Evolutionary conservation across 257 asterid genomes (phyloP).

Genomic region (Perilla frutescens): DNA sequence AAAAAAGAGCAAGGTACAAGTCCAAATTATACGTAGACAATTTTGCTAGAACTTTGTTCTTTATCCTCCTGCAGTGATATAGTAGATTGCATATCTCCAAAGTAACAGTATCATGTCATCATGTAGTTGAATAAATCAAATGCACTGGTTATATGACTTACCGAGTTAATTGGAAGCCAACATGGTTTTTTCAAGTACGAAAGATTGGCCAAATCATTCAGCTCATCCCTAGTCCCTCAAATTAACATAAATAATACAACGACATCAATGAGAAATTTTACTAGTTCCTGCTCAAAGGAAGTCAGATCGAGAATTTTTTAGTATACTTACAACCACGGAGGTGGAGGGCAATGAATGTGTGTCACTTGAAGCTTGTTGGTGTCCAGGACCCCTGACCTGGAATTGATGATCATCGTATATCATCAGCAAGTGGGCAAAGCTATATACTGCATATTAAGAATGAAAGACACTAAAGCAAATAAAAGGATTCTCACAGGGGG

Average conservation of each 20-base stretch:
- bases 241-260: slow-evolving; percentile 36
- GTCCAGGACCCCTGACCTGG: slow-evolving; percentile 95
- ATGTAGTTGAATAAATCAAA: slow-evolving; percentile 18
- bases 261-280: slow-evolving; percentile 30
- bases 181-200: slow-evolving; percentile 69
- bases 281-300: slow-evolving; percentile 2
- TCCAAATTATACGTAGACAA: slow-evolving; percentile 9
- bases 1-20: slow-evolving; percentile 12
- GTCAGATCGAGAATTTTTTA: slow-evolving; percentile 9
- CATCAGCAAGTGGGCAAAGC: slow-evolving; percentile 7
- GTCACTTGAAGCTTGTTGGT: slow-evolving; percentile 76
- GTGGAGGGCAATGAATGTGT: slow-evolving; percentile 97
- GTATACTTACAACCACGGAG: slow-evolving; percentile 84
- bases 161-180: slow-evolving; percentile 86
- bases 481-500: background rate
- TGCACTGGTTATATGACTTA: slow-evolving; percentile 44
- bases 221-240: slow-evolving; percentile 64
- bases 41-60: background rate
- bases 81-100: slow-evolving; percentile 12
- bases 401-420: background rate
- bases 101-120: slow-evolving; percentile 16
- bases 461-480: background rate
- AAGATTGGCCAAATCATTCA: slow-evolving; percentile 52
- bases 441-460: slow-evolving; percentile 13
- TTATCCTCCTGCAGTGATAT: background rate